These are phyloP conservation scores for Rhynchospora tenuis DNA, from an alignment of 176 grass and related monocot genomes.

Conservation along the genomic window DNA sequence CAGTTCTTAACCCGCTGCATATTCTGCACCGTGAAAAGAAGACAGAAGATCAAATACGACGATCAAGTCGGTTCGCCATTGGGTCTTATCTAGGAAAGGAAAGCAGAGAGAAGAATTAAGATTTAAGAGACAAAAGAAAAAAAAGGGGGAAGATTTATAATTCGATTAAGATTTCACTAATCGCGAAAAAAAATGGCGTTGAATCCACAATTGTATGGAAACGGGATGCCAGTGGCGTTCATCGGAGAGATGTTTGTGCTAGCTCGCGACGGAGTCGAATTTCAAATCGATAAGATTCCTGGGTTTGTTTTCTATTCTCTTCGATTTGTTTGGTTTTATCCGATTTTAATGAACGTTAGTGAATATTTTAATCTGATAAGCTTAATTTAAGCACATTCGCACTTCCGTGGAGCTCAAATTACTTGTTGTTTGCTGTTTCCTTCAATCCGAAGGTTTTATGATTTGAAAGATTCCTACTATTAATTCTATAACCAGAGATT, in stretches of 20 bases:
- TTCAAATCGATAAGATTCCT: slow-evolving; percentile 94
- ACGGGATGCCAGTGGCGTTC: slow-evolving; percentile 91
- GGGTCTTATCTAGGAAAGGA: not conserved
- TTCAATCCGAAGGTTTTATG: not conserved
- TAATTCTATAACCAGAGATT: not conserved
- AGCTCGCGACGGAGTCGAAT: slow-evolving; percentile 85
- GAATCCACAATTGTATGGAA: slow-evolving; percentile 90
- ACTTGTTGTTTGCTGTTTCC: not conserved
- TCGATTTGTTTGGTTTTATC: not conserved
- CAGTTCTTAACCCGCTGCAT: not conserved
- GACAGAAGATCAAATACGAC: not conserved
- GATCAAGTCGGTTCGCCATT: not conserved
- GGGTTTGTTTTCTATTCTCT: slow-evolving; percentile 31
- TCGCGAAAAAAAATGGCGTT: slow-evolving; percentile 53
- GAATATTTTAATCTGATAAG: not conserved
- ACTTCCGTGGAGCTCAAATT: not conserved
- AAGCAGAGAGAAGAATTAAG: not conserved
- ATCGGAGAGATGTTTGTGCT: slow-evolving; percentile 91
- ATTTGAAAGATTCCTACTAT: not conserved
- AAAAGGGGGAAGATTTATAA: not conserved
- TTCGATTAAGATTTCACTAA: not conserved
- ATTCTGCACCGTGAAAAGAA: not conserved
- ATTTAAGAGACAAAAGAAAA: not conserved
- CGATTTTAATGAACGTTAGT: slow-evolving; percentile 36
- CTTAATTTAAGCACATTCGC: not conserved